Conservation (phyloP, 257 asterid species). For the Voacanga thouarsii region DNA sequence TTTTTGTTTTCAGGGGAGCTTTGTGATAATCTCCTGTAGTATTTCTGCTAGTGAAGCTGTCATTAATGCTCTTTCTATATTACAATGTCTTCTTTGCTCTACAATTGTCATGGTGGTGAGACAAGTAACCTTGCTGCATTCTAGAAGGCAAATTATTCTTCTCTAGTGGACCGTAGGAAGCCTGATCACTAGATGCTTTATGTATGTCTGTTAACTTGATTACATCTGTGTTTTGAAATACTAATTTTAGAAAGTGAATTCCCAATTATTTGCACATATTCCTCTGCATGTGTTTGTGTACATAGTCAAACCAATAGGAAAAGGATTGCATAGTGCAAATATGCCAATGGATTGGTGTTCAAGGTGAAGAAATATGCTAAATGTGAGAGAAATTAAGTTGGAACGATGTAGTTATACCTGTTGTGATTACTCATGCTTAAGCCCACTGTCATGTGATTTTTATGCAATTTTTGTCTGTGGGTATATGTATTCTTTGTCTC, state of each 20-base stretch:
- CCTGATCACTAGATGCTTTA: neutral
- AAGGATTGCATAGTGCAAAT: neutral
- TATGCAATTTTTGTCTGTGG: too few species aligned
- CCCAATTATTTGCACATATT: too few species aligned
- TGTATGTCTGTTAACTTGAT: neutral
- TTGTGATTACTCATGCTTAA: neutral
- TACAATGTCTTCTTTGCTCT: neutral
- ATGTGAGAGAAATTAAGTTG: too few species aligned
- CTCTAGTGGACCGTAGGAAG: neutral
- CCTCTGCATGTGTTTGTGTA: neutral
- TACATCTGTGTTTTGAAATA: neutral
- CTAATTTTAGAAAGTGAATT: neutral
- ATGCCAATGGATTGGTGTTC: neutral
- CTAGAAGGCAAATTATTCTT: neutral
- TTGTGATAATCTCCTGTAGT: neutral
- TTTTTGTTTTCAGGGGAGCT: neutral
- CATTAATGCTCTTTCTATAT: neutral
- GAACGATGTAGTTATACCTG: neutral
- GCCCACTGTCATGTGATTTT: too few species aligned
- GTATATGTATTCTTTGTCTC: too few species aligned
- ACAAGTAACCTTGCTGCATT: neutral
- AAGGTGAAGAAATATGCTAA: too few species aligned
- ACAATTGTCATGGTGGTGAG: neutral
- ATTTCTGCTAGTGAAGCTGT: neutral
- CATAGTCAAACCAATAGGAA: neutral